Conservation (phyloP, 2,329 filamentous ascomycete genomes). For the Monosporascus cannonballus region DNA sequence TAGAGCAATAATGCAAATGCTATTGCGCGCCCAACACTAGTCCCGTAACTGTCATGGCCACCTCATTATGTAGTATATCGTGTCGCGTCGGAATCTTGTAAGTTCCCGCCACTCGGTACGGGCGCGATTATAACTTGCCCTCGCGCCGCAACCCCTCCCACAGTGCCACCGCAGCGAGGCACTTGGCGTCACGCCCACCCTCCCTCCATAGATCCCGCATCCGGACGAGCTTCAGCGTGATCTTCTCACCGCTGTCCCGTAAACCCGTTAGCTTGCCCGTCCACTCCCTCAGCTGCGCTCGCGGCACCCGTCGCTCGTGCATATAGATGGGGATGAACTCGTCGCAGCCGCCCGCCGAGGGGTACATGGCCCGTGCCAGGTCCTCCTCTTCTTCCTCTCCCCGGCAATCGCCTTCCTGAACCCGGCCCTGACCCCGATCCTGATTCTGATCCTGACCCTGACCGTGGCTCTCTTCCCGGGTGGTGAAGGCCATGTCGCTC, state of each 20-base stretch:
- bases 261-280: slow-evolving; percentile 52
- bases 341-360: slow-evolving; percentile 54
- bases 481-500: slow-evolving; percentile 40
- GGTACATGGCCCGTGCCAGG: slow-evolving; percentile 46
- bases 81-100: too few relatives aligned
- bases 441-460: too few relatives aligned
- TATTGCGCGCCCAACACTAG: not conserved
- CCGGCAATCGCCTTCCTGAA: too few relatives aligned
- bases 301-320: slow-evolving; percentile 45
- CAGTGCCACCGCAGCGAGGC: slow-evolving; percentile 51
- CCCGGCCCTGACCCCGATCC: too few relatives aligned
- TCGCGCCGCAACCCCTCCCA: slow-evolving; percentile 50
- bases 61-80: not conserved
- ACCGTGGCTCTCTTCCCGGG: not conserved
- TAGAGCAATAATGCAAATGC: slow-evolving; percentile 17
- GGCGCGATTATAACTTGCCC: slow-evolving; percentile 19
- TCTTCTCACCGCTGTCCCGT: slow-evolving; percentile 53
- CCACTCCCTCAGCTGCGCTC: slow-evolving; percentile 46
- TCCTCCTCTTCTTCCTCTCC: slow-evolving; percentile 19
- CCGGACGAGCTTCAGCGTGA: slow-evolving; percentile 52
- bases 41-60: not conserved
- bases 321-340: slow-evolving; percentile 55
- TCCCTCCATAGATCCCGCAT: slow-evolving; percentile 52
- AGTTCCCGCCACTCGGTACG: not conserved
- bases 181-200: slow-evolving; percentile 52